phyloP scores from a whole-genome alignment of 2,329 filamentous ascomycete genomes.

The Lachnellula arida region DNA sequence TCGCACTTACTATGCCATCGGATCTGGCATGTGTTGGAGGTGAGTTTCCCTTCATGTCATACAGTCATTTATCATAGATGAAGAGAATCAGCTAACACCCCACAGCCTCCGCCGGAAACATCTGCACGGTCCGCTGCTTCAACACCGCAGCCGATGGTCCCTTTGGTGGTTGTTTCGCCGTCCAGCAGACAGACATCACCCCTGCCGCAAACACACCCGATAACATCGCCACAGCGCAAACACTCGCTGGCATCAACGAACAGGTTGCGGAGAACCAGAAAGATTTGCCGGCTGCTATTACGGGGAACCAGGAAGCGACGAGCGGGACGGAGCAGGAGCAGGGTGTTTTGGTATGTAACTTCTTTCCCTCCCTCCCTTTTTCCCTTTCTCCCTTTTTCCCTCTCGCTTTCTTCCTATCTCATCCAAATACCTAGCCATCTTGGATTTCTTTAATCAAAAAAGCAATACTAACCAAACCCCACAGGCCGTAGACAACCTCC shows the following conservation, averaged over 20 bases:
- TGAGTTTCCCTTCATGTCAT: constrained; percentile 31
- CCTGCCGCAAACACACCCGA: constrained; percentile 40
- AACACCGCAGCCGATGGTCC: constrained; percentile 54
- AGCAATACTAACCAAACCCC: neutral
- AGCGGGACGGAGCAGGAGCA: neutral
- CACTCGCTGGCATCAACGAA: constrained; percentile 39
- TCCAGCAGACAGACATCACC: constrained; percentile 47
- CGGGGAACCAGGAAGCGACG: constrained; percentile 33
- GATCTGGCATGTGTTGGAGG: constrained; percentile 47
- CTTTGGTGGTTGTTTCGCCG: constrained; percentile 54
- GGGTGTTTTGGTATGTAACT: neutral
- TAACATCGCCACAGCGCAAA: constrained; percentile 43
- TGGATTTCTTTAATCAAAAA: too few relatives aligned
- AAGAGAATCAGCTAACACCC: neutral
- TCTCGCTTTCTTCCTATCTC: neutral
- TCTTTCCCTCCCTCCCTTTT: too few relatives aligned
- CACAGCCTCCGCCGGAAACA: constrained; percentile 49
- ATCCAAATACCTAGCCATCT: neutral
- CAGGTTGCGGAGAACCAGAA: constrained; percentile 48
- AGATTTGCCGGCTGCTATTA: constrained; percentile 45
- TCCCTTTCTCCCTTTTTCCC: too few relatives aligned
- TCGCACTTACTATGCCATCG: constrained; percentile 49
- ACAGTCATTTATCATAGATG: neutral
- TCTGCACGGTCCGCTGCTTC: constrained; percentile 55
- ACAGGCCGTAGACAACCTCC: neutral